Evolutionary conservation across 495 filamentous ascomycete species (phyloP), one percentile per base, ranked within the genome.

Genomic region (Lophiostoma macrostomum): DNA sequence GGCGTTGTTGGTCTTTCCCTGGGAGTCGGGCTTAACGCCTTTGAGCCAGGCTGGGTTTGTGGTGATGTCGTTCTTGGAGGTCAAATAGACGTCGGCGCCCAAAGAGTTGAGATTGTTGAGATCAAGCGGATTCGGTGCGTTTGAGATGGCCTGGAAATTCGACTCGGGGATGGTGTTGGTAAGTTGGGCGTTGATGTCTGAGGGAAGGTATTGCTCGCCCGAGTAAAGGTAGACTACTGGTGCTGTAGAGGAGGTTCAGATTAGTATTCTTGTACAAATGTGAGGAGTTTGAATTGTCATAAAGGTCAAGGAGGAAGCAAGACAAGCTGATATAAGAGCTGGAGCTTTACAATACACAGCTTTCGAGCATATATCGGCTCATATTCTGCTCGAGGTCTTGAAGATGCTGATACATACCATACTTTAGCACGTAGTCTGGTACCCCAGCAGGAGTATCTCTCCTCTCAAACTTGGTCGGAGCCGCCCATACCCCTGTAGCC

Each of bases 181-280:
- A 13, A 87, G 63, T 45, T 84, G 80, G 13, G 71, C 62, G 28
- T 64, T 67, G 49, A 86, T 73, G 58, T 84, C 82, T 27, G 80
- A 76, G 2, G 83, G 83, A 24, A 71, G 69, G 61, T 83, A 85
- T 30, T 63, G 53, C 20, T 86, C 83, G 51, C 71, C 61, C 31
- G 74, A 76, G 51, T 83, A 71, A n/a, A 85, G 74, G 28, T 61
- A 67, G 41, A 67, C 64, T 4, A 69, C 34, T 2, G 68, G 66
- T 29, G 68, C 68, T 63, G 28, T 25, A 30, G 22, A n/a, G n/a
- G n/a, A n/a, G n/a, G n/a, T n/a, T n/a, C n/a, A n/a, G n/a, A n/a
- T n/a, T n/a, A n/a, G n/a, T n/a, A n/a, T n/a, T n/a, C n/a, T n/a
- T n/a, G n/a, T n/a, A n/a, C n/a, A 24, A 30, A 23, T 30, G 20